Conservation (phyloP, 768 basidiomycete species). For the Leccinum variicolor region DNA sequence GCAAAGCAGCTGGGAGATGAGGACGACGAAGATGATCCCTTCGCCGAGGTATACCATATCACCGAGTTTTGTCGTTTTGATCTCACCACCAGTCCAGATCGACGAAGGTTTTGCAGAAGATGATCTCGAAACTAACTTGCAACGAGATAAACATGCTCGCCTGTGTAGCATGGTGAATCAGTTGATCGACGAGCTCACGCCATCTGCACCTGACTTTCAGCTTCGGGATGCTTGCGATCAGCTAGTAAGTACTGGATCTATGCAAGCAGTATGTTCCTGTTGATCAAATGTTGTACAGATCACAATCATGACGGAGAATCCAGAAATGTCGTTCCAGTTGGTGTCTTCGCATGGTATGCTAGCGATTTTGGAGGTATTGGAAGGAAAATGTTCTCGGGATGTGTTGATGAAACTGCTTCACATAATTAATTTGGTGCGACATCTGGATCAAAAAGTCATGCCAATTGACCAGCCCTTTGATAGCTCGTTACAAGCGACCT, state of each 20-base stretch:
- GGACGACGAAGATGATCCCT: conserved; percentile 92
- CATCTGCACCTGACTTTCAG: conserved; percentile 77
- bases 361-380: conserved; percentile 89
- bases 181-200: conserved; percentile 82
- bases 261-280: background rate
- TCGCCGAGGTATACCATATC: conserved; percentile 67
- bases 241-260: conserved; percentile 49
- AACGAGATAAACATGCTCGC: conserved; percentile 90
- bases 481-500: conserved; percentile 71
- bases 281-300: conserved; percentile 45
- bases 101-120: conserved; percentile 92
- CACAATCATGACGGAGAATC: conserved; percentile 68
- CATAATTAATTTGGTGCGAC: conserved; percentile 78
- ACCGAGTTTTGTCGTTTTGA: background rate
- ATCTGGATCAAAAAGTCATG: background rate
- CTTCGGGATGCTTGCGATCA: conserved; percentile 85
- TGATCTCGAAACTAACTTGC: conserved; percentile 87
- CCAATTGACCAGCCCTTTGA: background rate
- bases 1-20: conserved; percentile 67
- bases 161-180: conserved; percentile 78
- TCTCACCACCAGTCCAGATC: conserved; percentile 46
- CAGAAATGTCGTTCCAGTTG: conserved; percentile 85
- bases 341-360: conserved; percentile 94
- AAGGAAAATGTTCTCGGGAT: conserved; percentile 82
- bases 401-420: conserved; percentile 82